These are phyloP conservation scores for Oryza meyeriana DNA, from an alignment of 176 grass and related monocot species.

Conservation along the genomic window DNA sequence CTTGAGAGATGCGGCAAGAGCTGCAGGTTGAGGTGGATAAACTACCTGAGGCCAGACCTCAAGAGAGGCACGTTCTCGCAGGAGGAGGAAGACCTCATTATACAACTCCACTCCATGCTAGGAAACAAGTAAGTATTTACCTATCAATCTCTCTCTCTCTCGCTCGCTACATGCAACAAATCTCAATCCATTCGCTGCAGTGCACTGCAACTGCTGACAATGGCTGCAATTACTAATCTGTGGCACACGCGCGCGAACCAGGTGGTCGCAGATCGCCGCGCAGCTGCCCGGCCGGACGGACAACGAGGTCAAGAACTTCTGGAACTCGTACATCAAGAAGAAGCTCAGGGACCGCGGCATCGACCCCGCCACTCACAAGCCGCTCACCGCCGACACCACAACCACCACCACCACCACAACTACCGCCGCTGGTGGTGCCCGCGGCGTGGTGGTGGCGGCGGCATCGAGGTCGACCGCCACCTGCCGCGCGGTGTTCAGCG, in stretches of 20 bases:
- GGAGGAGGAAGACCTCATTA: slow-evolving; percentile 73
- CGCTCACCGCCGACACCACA: not conserved
- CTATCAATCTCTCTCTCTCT: too few relatives aligned
- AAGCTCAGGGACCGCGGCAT: slow-evolving; percentile 68
- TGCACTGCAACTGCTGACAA: not conserved
- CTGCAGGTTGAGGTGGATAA: slow-evolving; percentile 83
- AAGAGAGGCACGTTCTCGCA: slow-evolving; percentile 77
- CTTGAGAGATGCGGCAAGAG: slow-evolving; percentile 82
- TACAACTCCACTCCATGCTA: slow-evolving; percentile 66
- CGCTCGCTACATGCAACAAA: not conserved
- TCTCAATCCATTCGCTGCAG: not conserved
- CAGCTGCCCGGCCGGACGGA: slow-evolving; percentile 87
- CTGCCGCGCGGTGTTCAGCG: slow-evolving; percentile 17
- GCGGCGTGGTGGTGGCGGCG: too few relatives aligned
- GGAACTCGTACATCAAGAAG: slow-evolving; percentile 91
- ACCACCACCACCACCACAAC: too few relatives aligned
- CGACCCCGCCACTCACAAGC: slow-evolving; percentile 69
- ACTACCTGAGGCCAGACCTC: slow-evolving; percentile 81
- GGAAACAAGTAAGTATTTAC: slow-evolving; percentile 52
- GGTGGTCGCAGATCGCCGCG: slow-evolving; percentile 85
- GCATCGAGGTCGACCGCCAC: not conserved
- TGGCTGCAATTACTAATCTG: too few relatives aligned
- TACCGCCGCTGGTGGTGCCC: too few relatives aligned
- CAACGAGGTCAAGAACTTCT: slow-evolving; percentile 99
- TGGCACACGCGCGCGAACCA: not conserved